Base-by-base conservation (phyloP, 2,329 filamentous ascomycete genomes). In the Tolypocladium guangdongense region DNA sequence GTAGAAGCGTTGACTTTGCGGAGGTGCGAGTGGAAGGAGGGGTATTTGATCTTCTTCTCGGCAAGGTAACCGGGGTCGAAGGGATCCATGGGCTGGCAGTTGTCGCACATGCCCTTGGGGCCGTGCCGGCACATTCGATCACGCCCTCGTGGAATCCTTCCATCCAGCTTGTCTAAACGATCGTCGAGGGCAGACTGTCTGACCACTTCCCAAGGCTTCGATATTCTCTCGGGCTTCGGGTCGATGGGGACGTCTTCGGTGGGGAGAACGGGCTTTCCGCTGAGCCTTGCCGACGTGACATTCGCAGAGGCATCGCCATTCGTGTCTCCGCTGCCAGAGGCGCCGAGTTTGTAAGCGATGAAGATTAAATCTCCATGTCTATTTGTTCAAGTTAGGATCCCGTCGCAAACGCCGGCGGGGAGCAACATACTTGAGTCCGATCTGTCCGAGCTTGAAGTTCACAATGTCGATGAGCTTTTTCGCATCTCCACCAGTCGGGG, bases 31-130 rank as follows among this genome's bases (percentile, higher is more conserved):
- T 99, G 93, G 72, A 97, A 96, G 0, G 93, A 97, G 32, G 93
- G 78, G 70, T 99, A 95, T 70, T 99, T 99, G 78, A 99, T 96
- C 78, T 96, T 96, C 77, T 92, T 95, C 62, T 99, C 92, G 33
- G 83, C 82, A 20, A 99, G 79, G 63, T 96, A 96, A 53, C 84
- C 84, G n/a, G 86, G 70, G 64, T 95, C 86, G 70, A 95, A 99
- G 1, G 93, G 93, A 65, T 99, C 93, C 50, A 97, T 74, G 0
- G 95, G 95, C 82, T 95, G 95, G 74, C 93, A 99, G 72, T 96
- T 95, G 72, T 99, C 93, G 71, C 93, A 99, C 93, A 99, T 99
- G 68, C 93, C 93, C 72, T 96, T 97, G 51, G 87, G 85, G 1
- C 92, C 92, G 68, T 99, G 93, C 57, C 89, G 86, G 74, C 93